Evolutionary conservation across 257 asterid genomes (phyloP), one percentile per base, ranked within the genome.

Genomic region (Mitragyna speciosa): DNA sequence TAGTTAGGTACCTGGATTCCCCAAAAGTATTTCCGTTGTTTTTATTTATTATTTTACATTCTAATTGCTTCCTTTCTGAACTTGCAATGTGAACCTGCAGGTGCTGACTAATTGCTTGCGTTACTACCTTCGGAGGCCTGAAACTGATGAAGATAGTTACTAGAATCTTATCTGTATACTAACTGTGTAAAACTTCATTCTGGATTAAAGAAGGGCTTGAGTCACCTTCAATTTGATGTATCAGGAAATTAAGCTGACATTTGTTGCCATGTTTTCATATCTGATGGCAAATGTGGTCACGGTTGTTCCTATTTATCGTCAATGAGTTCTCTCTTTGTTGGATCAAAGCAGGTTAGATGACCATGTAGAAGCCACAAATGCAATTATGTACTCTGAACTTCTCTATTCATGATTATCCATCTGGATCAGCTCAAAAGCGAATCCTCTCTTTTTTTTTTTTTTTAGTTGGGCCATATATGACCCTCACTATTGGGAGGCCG

Each of bases 21-120:
- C 30, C 28, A 58, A 22, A 30, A 24, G 30, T 12, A 49, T 65
- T 74, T 80, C 45, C 47, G n/a, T 64, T 51, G 26, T 68, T 30
- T 43, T 31, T 41, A 56, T 69, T 48, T n/a, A 54, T 51, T 49
- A 64, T 78, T 56, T 39, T 67, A 10, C 45, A 65, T 36, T 76
- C 49, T 39, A 66, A 11, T 43, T 73, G 45, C 16, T 15, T 20
- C 30, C 7, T 58, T 8, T 47, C 36, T 66, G 54, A 49, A 30
- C 16, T 49, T 45, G 52, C 72, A 8, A n/a, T 48, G 7, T 59
- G 76, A 80, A 43, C 17, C 5, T 83, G 86, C 92, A 95, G 99
- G 99, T 95, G 82, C 96, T 95, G 24, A 83, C 89, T 76, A 95
- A 95, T 85, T 89, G 96, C 89, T 87, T 95, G 89, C 96, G 99